Conservation (phyloP, 306 rosid genomes). For the Acacia confusa region DNA sequence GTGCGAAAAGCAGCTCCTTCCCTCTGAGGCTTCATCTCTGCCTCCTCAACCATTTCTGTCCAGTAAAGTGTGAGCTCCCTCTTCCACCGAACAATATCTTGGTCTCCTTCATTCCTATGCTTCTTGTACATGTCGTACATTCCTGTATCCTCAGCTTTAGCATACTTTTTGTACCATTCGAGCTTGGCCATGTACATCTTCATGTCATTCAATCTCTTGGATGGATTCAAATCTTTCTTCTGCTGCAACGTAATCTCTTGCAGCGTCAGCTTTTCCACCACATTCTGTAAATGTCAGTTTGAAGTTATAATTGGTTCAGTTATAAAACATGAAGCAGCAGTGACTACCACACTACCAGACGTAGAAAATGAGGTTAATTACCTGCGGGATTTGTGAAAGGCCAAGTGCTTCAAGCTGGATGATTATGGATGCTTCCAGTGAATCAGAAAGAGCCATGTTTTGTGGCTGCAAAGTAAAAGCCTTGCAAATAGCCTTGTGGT, state of each 20-base stretch:
- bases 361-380: slow-evolving; percentile 9
- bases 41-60: slow-evolving; percentile 51
- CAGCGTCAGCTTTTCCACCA: slow-evolving; percentile 1
- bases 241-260: slow-evolving; percentile 1
- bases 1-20: slow-evolving; percentile 37
- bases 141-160: slow-evolving; percentile 31
- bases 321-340: background rate
- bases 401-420: slow-evolving; percentile 49
- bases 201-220: slow-evolving; percentile 31
- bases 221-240: slow-evolving; percentile 18
- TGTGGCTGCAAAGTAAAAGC: background rate
- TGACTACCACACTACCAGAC: background rate
- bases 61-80: slow-evolving; percentile 49
- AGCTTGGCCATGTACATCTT: slow-evolving; percentile 52
- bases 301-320: background rate
- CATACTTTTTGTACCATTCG: slow-evolving; percentile 63
- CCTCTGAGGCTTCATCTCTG: slow-evolving; percentile 46
- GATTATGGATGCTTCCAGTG: slow-evolving; percentile 40
- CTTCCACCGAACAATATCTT: background rate
- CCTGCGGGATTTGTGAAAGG: slow-evolving; percentile 34
- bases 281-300: background rate
- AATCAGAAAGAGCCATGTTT: slow-evolving; percentile 1
- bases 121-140: slow-evolving; percentile 66
- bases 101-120: background rate
- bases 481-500: slow-evolving; percentile 27